phyloP scores from a whole-genome alignment of 768 basidiomycete genomes.

The Hypholoma sublateritium region DNA sequence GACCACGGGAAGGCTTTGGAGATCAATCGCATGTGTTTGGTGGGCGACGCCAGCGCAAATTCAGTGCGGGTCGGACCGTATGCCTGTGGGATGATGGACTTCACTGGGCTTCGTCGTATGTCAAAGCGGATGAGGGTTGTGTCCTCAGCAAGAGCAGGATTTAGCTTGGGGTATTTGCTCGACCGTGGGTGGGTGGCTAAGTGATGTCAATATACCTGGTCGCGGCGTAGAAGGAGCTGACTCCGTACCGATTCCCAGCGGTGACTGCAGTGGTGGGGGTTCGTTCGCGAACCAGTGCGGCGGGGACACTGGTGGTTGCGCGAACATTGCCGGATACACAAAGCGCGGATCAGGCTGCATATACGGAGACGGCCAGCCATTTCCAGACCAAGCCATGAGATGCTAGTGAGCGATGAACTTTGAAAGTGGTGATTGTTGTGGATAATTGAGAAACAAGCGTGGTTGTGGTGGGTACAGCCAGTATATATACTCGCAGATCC shows the following conservation, averaged over 20 bases:
- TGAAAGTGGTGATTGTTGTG: background rate
- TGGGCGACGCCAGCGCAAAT: constrained; percentile 36
- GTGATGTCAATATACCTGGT: background rate
- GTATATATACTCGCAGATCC: too few species aligned
- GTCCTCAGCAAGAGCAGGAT: constrained; percentile 54
- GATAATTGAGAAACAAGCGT: too few species aligned
- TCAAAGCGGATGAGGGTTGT: constrained; percentile 51
- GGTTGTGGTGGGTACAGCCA: too few species aligned
- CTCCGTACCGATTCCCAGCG: constrained; percentile 2
- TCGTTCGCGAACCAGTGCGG: constrained; percentile 1
- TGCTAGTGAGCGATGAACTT: background rate
- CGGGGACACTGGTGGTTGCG: background rate
- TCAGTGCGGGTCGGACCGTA: constrained; percentile 38
- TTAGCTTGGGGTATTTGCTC: constrained; percentile 46
- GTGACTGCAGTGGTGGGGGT: background rate
- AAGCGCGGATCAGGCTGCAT: background rate
- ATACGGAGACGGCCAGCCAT: background rate
- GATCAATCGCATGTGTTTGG: constrained; percentile 50
- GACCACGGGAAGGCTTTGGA: constrained; percentile 67
- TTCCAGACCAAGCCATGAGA: constrained; percentile 1
- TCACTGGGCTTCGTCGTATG: constrained; percentile 39
- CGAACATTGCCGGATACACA: background rate
- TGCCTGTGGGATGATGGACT: constrained; percentile 40
- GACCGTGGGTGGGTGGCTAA: constrained; percentile 18
- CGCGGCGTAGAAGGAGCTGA: background rate